Conservation (phyloP, 2,329 filamentous ascomycete species). For the Phialophora chinensis region DNA sequence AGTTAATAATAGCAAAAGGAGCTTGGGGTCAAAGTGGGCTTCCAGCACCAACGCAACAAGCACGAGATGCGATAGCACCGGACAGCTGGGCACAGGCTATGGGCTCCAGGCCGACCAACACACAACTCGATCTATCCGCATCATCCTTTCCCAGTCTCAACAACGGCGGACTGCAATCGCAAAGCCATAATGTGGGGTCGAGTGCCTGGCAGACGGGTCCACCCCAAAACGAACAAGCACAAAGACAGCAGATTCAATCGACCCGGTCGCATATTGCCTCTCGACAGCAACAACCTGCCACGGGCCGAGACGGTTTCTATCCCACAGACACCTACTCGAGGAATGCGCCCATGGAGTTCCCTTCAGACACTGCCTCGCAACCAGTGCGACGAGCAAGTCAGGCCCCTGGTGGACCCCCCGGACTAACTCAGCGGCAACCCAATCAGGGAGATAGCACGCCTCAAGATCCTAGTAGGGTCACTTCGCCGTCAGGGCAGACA, state of each 20-base stretch:
- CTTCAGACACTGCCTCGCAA: slow-evolving; percentile 29
- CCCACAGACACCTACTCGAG: slow-evolving; percentile 37
- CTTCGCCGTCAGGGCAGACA: slow-evolving; percentile 37
- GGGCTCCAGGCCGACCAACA: slow-evolving; percentile 33
- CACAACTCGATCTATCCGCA: slow-evolving; percentile 39
- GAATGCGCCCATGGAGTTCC: slow-evolving; percentile 36
- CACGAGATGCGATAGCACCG: slow-evolving; percentile 33
- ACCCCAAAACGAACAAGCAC: slow-evolving; percentile 35
- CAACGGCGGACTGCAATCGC: slow-evolving; percentile 35
- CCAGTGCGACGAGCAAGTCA: slow-evolving; percentile 32
- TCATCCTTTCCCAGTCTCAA: slow-evolving; percentile 40
- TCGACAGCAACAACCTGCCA: slow-evolving; percentile 30
- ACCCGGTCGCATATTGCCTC: slow-evolving; percentile 30
- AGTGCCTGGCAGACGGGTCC: slow-evolving; percentile 41
- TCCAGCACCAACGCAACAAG: slow-evolving; percentile 28
- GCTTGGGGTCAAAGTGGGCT: slow-evolving; percentile 37
- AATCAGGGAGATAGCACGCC: slow-evolving; percentile 33
- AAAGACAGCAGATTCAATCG: slow-evolving; percentile 31
- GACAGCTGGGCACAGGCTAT: slow-evolving; percentile 40
- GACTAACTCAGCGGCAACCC: slow-evolving; percentile 34
- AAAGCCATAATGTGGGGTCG: slow-evolving; percentile 30
- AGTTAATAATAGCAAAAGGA: slow-evolving; percentile 21
- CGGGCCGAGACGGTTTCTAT: slow-evolving; percentile 31
- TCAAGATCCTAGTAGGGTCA: slow-evolving; percentile 35
- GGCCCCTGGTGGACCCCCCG: slow-evolving; percentile 35